These are phyloP conservation scores for Didymella glomerata DNA, from an alignment of 2,329 filamentous ascomycete genomes.

Conservation along the genomic window DNA sequence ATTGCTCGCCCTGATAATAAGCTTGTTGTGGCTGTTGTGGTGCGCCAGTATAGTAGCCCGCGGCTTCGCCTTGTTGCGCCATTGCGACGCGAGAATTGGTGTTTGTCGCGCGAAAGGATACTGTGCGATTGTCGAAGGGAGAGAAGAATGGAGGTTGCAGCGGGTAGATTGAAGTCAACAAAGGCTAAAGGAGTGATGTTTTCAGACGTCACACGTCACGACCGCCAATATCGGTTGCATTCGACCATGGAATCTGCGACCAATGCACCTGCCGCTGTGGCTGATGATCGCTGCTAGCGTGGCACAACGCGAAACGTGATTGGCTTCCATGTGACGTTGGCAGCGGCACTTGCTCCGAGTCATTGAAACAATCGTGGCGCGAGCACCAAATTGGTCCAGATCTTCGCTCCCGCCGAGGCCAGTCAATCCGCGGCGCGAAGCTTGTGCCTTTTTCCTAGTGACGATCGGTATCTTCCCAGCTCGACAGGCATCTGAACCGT, in stretches of 20 bases:
- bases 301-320: conserved; percentile 2
- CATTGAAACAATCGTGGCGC: conserved; percentile 19
- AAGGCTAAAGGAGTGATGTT: conserved; percentile 23
- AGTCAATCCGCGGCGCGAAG: conserved; percentile 8
- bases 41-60: conserved; percentile 50
- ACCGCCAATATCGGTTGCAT: conserved; percentile 12
- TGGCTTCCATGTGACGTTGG: conserved; percentile 9
- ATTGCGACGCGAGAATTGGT: conserved; percentile 27
- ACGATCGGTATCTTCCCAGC: conserved; percentile 11
- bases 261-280: conserved; percentile 22
- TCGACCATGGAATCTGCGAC: conserved; percentile 14
- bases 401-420: conserved; percentile 9
- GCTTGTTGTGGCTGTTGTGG: conserved; percentile 34
- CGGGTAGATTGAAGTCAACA: conserved; percentile 14
- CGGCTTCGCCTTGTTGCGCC: conserved; percentile 49
- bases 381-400: conserved; percentile 8
- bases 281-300: conserved; percentile 25
- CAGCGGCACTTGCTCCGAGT: conserved; percentile 1
- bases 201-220: conserved; percentile 27
- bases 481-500: conserved; percentile 8
- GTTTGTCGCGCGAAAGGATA: neutral
- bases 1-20: conserved; percentile 39
- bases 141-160: neutral
- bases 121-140: neutral
- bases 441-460: conserved; percentile 13